Conservation (phyloP, 495 filamentous ascomycete genomes). For the Penicillium herquei region DNA sequence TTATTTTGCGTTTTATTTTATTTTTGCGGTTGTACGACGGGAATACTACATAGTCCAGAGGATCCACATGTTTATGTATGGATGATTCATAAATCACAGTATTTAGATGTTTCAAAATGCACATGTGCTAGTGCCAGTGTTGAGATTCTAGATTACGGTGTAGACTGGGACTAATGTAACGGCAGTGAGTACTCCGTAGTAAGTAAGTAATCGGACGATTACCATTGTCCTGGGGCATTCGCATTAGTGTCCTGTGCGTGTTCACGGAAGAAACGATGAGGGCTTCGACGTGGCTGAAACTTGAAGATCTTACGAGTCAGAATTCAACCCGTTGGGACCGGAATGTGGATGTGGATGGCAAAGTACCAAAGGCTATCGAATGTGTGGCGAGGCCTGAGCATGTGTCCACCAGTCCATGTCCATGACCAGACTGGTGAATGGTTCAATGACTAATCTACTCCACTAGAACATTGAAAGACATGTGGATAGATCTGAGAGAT, state of each 20-base stretch:
- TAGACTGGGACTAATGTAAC: no score
- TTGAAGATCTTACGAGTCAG: constrained; percentile 8
- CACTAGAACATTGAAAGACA: constrained; percentile 6
- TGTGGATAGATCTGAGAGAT: constrained; percentile 27
- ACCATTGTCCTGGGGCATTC: no score
- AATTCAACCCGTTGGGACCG: constrained; percentile 11
- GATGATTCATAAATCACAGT: no score
- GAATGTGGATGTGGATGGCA: constrained; percentile 17
- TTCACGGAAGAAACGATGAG: background rate
- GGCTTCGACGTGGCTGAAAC: constrained; percentile 8
- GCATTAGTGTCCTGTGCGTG: background rate
- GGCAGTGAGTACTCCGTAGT: no score
- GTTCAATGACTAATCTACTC: constrained; percentile 1
- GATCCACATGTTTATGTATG: no score
- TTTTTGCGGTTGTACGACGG: background rate
- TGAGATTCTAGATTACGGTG: no score
- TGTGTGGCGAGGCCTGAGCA: background rate
- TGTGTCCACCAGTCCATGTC: no score
- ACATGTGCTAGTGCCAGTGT: no score
- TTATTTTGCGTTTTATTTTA: background rate
- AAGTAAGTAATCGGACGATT: no score
- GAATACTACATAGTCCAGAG: no score
- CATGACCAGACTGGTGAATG: no score
- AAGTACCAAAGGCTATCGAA: background rate
- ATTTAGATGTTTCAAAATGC: no score